Evolutionary conservation across 805 yeast species (phyloP).

Genomic region (Metschnikowia cerradonensis): DNA sequence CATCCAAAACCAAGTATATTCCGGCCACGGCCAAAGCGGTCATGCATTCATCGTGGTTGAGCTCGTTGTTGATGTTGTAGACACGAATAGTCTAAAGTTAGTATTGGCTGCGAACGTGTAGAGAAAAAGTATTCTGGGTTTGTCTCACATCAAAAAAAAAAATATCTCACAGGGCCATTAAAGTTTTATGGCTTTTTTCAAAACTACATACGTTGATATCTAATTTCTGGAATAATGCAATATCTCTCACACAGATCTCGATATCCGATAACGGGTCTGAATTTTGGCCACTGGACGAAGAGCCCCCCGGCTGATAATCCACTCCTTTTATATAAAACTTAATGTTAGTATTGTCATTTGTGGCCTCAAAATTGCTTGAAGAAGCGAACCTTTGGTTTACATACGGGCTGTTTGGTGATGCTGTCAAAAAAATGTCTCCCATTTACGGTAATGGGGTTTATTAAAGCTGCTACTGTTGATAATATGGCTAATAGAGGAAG

Average conservation of each 20-base stretch:
- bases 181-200: neutral
- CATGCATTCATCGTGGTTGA: conserved; percentile 89
- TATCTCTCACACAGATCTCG: conserved; percentile 73
- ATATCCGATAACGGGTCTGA: conserved; percentile 78
- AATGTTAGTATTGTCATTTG: conserved; percentile 9
- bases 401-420: conserved; percentile 66
- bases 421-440: conserved; percentile 76
- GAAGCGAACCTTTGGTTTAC: conserved; percentile 8
- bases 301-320: conserved; percentile 96
- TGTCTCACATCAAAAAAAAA: neutral
- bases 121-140: neutral
- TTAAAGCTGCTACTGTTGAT: conserved; percentile 3
- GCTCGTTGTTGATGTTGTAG: conserved; percentile 77
- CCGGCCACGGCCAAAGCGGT: conserved; percentile 86
- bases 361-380: neutral
- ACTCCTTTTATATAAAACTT: conserved; percentile 80
- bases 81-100: conserved; percentile 63
- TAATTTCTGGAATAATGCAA: conserved; percentile 71
- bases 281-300: conserved; percentile 58
- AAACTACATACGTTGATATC: conserved; percentile 60
- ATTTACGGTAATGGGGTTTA: conserved; percentile 59
- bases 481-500: neutral
- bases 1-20: conserved; percentile 86
- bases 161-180: too few species aligned
- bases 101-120: conserved; percentile 4